Conservation (phyloP, 352 stramenopile species). For the Globisporangium alternatum region DNA sequence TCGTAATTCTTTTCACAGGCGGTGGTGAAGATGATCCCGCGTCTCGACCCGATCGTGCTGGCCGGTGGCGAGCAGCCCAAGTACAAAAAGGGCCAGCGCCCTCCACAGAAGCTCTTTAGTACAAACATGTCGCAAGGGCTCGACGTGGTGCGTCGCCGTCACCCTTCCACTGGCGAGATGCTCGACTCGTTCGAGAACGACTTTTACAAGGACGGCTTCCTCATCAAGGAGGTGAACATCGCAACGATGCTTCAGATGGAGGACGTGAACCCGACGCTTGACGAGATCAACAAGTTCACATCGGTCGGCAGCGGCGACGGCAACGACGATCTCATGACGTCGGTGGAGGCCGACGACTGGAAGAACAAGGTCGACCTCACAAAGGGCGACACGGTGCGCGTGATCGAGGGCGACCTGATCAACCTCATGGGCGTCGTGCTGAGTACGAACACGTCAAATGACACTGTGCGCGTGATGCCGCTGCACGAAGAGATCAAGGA, state of each 20-base stretch:
- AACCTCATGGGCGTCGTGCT: conserved; percentile 90
- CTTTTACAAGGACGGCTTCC: conserved; percentile 86
- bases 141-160: conserved; percentile 67
- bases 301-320: conserved; percentile 56
- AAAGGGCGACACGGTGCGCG: conserved; percentile 85
- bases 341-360: conserved; percentile 81
- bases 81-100: conserved; percentile 87
- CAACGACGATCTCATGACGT: conserved; percentile 61
- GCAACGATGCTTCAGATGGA: conserved; percentile 82
- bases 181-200: conserved; percentile 89
- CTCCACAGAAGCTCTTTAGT: conserved; percentile 85
- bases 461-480: conserved; percentile 87
- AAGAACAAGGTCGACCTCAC: conserved; percentile 89
- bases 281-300: conserved; percentile 89
- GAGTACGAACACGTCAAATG: conserved; percentile 86
- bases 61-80: conserved; percentile 75
- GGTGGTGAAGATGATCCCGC: conserved; percentile 85
- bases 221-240: conserved; percentile 88
- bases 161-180: conserved; percentile 76
- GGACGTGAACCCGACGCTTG: conserved; percentile 81
- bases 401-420: conserved; percentile 85
- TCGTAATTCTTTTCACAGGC: conserved; percentile 27
- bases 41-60: conserved; percentile 74
- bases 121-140: conserved; percentile 55
- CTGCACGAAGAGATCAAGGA: conserved; percentile 91